These are phyloP conservation scores for Penicillium sp. DNA, from an alignment of 2,329 filamentous ascomycete genomes.

Conservation along the genomic window DNA sequence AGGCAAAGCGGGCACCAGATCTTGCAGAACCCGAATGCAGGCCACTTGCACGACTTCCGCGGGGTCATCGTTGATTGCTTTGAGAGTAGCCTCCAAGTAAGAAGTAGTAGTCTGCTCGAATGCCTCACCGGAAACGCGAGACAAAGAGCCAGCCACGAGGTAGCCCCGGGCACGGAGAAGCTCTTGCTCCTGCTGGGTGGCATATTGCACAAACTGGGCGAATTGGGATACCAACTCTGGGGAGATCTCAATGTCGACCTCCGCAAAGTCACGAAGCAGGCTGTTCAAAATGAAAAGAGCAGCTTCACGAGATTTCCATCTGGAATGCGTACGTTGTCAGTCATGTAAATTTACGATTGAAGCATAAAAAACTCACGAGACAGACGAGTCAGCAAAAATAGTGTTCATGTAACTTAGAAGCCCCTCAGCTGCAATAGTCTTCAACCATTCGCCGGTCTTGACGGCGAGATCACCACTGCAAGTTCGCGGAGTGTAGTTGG, in stretches of 20 bases:
- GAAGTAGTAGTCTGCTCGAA: conserved; percentile 45
- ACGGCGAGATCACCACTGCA: conserved; percentile 90
- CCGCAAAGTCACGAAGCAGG: conserved; percentile 78
- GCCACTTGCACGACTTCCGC: conserved; percentile 90
- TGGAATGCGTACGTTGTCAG: conserved; percentile 29
- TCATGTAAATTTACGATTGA: not conserved
- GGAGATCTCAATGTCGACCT: conserved; percentile 71
- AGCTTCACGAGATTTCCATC: conserved; percentile 73
- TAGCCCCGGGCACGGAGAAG: conserved; percentile 86
- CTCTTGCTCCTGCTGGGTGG: conserved; percentile 69
- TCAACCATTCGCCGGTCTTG: conserved; percentile 89
- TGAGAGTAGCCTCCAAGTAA: conserved; percentile 63
- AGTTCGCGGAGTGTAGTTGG: conserved; percentile 92
- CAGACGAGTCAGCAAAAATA: conserved; percentile 60
- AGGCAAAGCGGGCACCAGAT: conserved; percentile 59
- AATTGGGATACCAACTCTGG: conserved; percentile 71
- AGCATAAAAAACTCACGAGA: conserved; percentile 31
- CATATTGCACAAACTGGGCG: conserved; percentile 76
- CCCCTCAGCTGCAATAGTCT: conserved; percentile 72
- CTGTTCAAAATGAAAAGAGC: conserved; percentile 83
- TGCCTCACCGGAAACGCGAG: conserved; percentile 64
- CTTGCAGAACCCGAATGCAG: conserved; percentile 83
- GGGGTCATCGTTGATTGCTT: conserved; percentile 71
- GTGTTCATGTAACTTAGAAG: conserved; percentile 74
- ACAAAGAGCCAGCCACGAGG: conserved; percentile 78